Conservation (phyloP, 352 stramenopile genomes). For the Phytophthora podocarpi region DNA sequence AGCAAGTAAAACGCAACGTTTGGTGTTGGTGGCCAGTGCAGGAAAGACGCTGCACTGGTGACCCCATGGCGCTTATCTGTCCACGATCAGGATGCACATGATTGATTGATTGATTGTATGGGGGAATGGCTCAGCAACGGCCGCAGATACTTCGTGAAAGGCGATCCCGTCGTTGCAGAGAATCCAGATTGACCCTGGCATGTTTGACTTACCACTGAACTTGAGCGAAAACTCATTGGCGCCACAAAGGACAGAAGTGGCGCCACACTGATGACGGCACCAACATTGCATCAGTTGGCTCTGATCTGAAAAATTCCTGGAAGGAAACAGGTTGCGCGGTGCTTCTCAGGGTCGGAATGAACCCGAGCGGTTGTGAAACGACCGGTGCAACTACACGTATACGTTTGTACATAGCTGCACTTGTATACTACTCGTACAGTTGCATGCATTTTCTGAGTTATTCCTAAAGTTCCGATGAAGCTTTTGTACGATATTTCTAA, state of each 20-base stretch:
- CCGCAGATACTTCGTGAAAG: too few species aligned
- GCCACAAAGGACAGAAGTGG: conserved; percentile 1
- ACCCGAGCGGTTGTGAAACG: conserved; percentile 16
- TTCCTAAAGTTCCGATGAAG: not conserved
- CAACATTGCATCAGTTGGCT: conserved; percentile 1
- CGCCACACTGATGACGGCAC: not conserved
- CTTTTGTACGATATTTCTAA: not conserved
- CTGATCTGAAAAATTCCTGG: conserved; percentile 27
- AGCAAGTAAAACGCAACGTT: conserved; percentile 16
- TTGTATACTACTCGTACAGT: conserved; percentile 1
- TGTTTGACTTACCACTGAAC: conserved; percentile 27
- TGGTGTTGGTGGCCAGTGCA: conserved; percentile 18
- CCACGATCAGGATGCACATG: too few species aligned
- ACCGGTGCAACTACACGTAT: not conserved
- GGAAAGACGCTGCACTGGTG: conserved; percentile 20
- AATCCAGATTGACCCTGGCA: conserved; percentile 14
- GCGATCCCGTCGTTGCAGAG: conserved; percentile 8
- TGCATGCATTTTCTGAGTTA: not conserved
- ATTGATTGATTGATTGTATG: not conserved
- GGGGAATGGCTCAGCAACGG: not conserved
- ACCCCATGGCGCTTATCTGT: conserved; percentile 6
- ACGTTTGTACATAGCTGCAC: not conserved
- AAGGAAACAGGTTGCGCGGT: conserved; percentile 22
- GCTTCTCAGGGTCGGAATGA: conserved; percentile 16
- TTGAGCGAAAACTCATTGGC: conserved; percentile 9